A percentile compares a stretch with the other conserved stretches of the same genome.
phyloP scores from a whole-genome alignment of 208 protist genomes.

The Leishmania tarentolae region DNA sequence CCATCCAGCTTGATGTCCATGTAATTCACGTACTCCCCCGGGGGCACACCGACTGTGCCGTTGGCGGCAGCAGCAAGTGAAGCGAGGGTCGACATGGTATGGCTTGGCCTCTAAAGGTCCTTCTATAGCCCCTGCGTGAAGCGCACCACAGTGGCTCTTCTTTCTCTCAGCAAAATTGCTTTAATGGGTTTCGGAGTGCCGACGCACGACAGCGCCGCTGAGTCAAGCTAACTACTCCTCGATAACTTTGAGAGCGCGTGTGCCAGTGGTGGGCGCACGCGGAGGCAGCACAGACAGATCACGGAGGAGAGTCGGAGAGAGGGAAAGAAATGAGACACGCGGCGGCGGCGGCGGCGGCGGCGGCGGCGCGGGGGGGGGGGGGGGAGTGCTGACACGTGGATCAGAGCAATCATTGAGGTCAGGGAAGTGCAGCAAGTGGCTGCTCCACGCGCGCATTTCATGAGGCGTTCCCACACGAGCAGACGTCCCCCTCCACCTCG shows the following conservation, averaged over 20 bases:
- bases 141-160: background rate
- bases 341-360: background rate
- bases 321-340: background rate
- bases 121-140: background rate
- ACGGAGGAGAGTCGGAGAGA: background rate
- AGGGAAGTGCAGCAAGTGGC: background rate
- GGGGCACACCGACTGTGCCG: too few relatives aligned
- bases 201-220: background rate
- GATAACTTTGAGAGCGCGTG: background rate
- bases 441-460: background rate
- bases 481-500: background rate
- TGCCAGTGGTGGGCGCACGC: background rate
- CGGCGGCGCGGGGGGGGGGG: too few relatives aligned
- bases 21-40: slow-evolving; percentile 60
- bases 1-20: slow-evolving; percentile 75
- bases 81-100: background rate
- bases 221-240: background rate
- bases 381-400: too few relatives aligned
- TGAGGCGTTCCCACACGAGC: background rate
- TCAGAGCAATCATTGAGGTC: background rate
- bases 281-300: background rate
- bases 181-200: background rate
- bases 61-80: background rate
- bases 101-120: background rate
- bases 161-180: background rate